Percentiles rank a stretch among this genome's conserved stretches.
These are phyloP conservation scores for Phylloboletellus chloephorus DNA, from an alignment of 1,284 basidiomycete genomes.

Conservation along the genomic window DNA sequence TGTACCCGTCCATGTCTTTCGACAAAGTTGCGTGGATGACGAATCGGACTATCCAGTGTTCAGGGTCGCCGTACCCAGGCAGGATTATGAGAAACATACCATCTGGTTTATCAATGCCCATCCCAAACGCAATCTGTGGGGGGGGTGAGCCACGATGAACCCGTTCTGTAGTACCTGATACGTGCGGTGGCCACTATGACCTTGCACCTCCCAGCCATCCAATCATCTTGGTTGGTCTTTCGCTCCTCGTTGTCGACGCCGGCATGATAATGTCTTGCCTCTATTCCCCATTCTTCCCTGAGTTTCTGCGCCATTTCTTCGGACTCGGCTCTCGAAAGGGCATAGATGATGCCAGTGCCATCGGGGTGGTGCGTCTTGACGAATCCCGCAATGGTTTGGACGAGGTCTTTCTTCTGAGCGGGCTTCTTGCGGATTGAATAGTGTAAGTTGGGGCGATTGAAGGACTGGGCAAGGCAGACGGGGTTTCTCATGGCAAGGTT, in stretches of 20 bases:
- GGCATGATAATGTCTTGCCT: constrained; percentile 85
- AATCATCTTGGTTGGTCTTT: constrained; percentile 60
- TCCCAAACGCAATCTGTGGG: constrained; percentile 81
- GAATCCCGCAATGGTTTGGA: constrained; percentile 68
- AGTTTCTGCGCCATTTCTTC: constrained; percentile 74
- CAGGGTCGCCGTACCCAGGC: not conserved
- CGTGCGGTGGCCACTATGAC: constrained; percentile 89
- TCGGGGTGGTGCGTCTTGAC: constrained; percentile 57
- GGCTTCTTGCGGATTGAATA: constrained; percentile 70
- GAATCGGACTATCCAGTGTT: constrained; percentile 52
- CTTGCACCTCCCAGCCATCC: constrained; percentile 69
- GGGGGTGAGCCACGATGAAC: constrained; percentile 13
- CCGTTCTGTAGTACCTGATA: constrained; percentile 2
- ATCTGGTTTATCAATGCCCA: constrained; percentile 94
- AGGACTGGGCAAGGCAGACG: constrained; percentile 71
- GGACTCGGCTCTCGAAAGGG: constrained; percentile 64
- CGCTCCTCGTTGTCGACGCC: constrained; percentile 66
- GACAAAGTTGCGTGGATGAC: constrained; percentile 76
- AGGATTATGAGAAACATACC: constrained; percentile 35
- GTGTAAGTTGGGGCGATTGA: constrained; percentile 87
- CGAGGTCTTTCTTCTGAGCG: constrained; percentile 43
- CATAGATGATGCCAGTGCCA: constrained; percentile 88
- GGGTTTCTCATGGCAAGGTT: constrained; percentile 63
- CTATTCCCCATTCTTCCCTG: constrained; percentile 50
- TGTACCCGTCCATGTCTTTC: constrained; percentile 60